Evolutionary conservation across 495 filamentous ascomycete species (phyloP).

Genomic region (Xylaria bambusicola): DNA sequence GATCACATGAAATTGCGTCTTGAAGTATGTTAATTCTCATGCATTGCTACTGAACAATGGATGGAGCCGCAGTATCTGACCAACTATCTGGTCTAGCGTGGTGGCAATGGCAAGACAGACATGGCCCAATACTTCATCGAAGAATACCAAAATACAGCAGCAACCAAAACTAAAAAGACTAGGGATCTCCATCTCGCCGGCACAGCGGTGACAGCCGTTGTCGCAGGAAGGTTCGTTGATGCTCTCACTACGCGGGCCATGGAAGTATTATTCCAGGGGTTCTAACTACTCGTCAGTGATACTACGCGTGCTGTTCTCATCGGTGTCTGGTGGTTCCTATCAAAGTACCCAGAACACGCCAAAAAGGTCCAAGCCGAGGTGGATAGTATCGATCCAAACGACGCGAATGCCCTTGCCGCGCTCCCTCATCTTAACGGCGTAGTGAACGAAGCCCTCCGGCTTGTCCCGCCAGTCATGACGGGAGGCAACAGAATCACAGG

Average conservation of each 20-base stretch:
- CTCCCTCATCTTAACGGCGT: conserved; percentile 23
- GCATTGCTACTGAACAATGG: neutral
- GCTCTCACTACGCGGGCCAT: too few species aligned
- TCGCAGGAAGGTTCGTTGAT: conserved; percentile 31
- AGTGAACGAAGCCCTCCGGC: conserved; percentile 19
- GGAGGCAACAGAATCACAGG: conserved; percentile 20
- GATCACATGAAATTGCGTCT: conserved; percentile 17
- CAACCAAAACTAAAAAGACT: conserved; percentile 9
- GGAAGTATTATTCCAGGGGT: neutral
- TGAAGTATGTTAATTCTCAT: conserved; percentile 6
- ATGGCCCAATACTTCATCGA: conserved; percentile 24
- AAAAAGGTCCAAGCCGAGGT: conserved; percentile 16
- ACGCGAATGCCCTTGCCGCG: conserved; percentile 6
- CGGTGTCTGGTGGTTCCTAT: conserved; percentile 19
- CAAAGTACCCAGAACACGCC: conserved; percentile 22
- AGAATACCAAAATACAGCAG: conserved; percentile 17
- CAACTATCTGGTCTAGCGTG: conserved; percentile 8
- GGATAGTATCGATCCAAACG: conserved; percentile 5
- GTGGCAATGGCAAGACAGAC: conserved; percentile 13
- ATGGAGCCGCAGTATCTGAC: neutral
- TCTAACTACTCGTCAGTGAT: conserved; percentile 13
- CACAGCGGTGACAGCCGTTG: conserved; percentile 24
- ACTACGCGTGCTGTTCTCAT: conserved; percentile 18
- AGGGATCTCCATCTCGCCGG: conserved; percentile 21
- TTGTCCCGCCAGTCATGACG: conserved; percentile 21